Evolutionary conservation across 2,329 filamentous ascomycete genomes (phyloP).

Genomic region (Ophiostoma triangulosporum): DNA sequence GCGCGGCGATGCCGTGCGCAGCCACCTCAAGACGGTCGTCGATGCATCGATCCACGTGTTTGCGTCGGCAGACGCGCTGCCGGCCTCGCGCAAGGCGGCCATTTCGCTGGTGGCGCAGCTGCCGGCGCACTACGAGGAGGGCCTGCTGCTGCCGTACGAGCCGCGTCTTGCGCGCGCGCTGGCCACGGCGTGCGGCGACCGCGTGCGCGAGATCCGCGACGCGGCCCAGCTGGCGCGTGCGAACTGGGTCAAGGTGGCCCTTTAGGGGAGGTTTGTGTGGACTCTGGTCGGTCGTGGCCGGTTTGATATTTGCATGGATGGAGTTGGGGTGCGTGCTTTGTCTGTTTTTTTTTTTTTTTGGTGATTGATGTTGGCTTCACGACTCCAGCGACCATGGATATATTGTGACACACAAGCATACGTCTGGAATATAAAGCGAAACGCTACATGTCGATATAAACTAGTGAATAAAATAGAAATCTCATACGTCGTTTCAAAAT

Average conservation of each 20-base stretch:
- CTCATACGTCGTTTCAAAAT: no score
- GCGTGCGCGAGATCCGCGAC: constrained; percentile 37
- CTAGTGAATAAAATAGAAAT: no score
- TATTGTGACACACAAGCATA: no score
- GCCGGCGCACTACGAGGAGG: constrained; percentile 34
- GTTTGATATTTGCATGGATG: neutral
- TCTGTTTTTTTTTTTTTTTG: neutral
- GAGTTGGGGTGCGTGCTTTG: neutral
- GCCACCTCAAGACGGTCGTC: constrained; percentile 36
- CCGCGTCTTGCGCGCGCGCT: constrained; percentile 33
- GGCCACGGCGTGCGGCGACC: constrained; percentile 38
- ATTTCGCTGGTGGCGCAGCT: constrained; percentile 35
- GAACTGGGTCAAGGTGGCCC: constrained; percentile 30
- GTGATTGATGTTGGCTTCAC: no score
- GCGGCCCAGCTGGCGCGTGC: constrained; percentile 34
- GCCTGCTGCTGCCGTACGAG: constrained; percentile 30
- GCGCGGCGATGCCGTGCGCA: constrained; percentile 30
- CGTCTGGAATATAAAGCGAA: no score
- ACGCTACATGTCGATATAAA: no score
- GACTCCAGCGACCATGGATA: no score
- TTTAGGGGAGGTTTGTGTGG: no score
- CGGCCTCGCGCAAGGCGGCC: constrained; percentile 30
- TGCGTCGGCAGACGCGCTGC: constrained; percentile 12
- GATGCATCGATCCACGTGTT: constrained; percentile 28
- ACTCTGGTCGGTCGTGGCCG: no score